Conservation (phyloP, 768 basidiomycete species). For the Royoungia palumana region DNA sequence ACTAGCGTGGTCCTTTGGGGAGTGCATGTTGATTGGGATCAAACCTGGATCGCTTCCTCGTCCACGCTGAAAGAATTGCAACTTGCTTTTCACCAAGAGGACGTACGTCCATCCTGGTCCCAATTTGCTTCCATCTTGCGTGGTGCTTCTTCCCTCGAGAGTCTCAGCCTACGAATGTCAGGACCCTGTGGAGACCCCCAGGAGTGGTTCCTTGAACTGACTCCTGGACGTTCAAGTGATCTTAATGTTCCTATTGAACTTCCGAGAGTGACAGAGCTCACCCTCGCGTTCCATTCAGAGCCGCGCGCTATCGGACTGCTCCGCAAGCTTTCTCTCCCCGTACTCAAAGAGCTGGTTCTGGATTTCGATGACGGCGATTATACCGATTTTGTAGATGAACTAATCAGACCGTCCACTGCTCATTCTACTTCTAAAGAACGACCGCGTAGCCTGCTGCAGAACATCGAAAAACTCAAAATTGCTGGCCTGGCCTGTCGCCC, state of each 20-base stretch:
- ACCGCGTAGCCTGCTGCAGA: conserved; percentile 37
- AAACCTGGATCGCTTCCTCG: conserved; percentile 30
- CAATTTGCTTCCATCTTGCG: conserved; percentile 52
- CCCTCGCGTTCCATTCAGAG: conserved; percentile 51
- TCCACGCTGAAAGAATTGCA: conserved; percentile 47
- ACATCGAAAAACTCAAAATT: conserved; percentile 53
- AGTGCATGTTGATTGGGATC: conserved; percentile 66
- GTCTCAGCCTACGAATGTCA: conserved; percentile 52
- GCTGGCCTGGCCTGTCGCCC: conserved; percentile 44
- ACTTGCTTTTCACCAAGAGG: conserved; percentile 58
- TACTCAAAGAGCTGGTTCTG: conserved; percentile 40
- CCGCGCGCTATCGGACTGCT: conserved; percentile 36
- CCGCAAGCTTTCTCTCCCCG: conserved; percentile 33
- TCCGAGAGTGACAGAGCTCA: conserved; percentile 29
- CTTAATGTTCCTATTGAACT: conserved; percentile 31
- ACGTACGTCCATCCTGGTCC: conserved; percentile 59
- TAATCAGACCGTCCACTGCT: conserved; percentile 28
- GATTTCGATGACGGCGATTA: conserved; percentile 58
- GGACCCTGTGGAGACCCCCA: conserved; percentile 48
- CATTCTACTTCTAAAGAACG: conserved; percentile 32
- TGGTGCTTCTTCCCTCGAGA: conserved; percentile 50
- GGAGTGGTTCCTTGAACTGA: conserved; percentile 32
- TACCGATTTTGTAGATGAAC: conserved; percentile 42
- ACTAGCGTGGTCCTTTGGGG: conserved; percentile 55
- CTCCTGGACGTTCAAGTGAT: conserved; percentile 15